Evolutionary conservation across 169 alveolate species (phyloP), one percentile per base, ranked within the genome.

Genomic region (Besnoitia besnoiti): DNA sequence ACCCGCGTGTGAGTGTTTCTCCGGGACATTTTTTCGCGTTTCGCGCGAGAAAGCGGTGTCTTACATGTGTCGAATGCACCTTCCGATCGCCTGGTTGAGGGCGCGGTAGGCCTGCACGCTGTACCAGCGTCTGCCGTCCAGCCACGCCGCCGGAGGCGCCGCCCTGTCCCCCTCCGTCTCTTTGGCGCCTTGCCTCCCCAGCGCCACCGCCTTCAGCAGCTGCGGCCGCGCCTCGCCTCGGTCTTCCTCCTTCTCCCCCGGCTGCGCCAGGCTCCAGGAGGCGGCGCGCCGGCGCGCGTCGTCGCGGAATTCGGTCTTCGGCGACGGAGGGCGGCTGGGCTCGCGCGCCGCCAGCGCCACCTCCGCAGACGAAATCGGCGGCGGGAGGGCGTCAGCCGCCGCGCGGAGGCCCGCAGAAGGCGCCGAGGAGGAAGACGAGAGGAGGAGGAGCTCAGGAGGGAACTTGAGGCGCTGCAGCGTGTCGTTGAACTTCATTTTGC

Each of bases 81-180:
- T 94, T 51, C 99, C 99, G 27, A 97, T 94, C 27, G 98, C 97
- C 92, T 97, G 97, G 92, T 97, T 97, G 35, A 95, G 96, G 49
- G 98, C 97, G 90, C 98, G 93, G 1, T 95, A 96, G 0, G 98
- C 98, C 75, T 96, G 96, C 88, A 95, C 89, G 62, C 90, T 40
- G 95, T 97, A 96, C 98, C 98, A 96, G 44, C 95, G 95, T 39
- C 91, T 46, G 46, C 98, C 97, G 85, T 62, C 95, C 73, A 94
- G 55, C 85, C 85, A 40, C n/a, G 46, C 27, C 85, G n/a, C 39
- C 14, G n/a, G 50, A 8, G 8, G 10, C 39, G 61, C 37, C 35
- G 27, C 35, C 85, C 4, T 24, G 33, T 39, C 85, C 33, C 40
- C 12, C n/a, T 19, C 47, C 7, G 55, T 49, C 55, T 55, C 24